Conservation (phyloP, 495 filamentous ascomycete species). For the Hypoxylon perforatum region DNA sequence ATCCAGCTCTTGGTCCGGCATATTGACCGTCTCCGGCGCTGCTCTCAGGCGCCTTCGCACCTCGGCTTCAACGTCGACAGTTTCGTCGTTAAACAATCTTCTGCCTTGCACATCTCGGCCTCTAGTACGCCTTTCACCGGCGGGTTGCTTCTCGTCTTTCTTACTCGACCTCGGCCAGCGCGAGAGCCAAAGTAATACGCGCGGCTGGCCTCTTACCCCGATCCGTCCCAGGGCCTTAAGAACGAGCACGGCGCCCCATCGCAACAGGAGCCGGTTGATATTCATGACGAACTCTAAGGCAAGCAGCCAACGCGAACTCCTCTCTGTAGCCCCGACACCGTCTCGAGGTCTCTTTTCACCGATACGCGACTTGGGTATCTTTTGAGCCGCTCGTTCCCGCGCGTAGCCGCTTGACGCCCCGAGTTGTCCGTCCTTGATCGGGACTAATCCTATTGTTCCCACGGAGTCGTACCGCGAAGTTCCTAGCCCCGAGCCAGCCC, state of each 20-base stretch:
- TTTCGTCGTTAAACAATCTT: conserved; percentile 43
- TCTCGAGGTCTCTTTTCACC: conserved; percentile 61
- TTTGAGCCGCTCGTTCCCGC: conserved; percentile 69
- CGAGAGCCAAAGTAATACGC: conserved; percentile 68
- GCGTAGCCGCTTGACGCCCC: conserved; percentile 70
- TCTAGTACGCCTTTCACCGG: conserved; percentile 17
- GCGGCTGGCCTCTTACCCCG: conserved; percentile 71
- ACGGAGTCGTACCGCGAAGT: conserved; percentile 58
- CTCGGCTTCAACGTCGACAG: conserved; percentile 71
- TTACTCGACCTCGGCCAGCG: conserved; percentile 52
- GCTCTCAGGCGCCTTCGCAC: conserved; percentile 67
- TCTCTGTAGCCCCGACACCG: conserved; percentile 80
- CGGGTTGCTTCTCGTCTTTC: conserved; percentile 37
- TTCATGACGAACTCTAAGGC: conserved; percentile 78
- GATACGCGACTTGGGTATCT: conserved; percentile 59
- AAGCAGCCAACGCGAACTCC: conserved; percentile 77
- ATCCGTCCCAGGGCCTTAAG: conserved; percentile 66
- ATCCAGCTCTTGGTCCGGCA: conserved; percentile 73
- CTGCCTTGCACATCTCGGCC: conserved; percentile 14
- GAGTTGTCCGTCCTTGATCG: conserved; percentile 57
- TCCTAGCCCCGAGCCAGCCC: conserved; percentile 56
- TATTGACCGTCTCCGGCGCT: conserved; percentile 32
- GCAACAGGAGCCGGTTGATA: conserved; percentile 73
- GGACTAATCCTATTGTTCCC: conserved; percentile 63
- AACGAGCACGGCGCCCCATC: conserved; percentile 66